These are phyloP conservation scores for Fusarium sp. DNA, from an alignment of 2,329 filamentous ascomycete species.

Conservation along the genomic window DNA sequence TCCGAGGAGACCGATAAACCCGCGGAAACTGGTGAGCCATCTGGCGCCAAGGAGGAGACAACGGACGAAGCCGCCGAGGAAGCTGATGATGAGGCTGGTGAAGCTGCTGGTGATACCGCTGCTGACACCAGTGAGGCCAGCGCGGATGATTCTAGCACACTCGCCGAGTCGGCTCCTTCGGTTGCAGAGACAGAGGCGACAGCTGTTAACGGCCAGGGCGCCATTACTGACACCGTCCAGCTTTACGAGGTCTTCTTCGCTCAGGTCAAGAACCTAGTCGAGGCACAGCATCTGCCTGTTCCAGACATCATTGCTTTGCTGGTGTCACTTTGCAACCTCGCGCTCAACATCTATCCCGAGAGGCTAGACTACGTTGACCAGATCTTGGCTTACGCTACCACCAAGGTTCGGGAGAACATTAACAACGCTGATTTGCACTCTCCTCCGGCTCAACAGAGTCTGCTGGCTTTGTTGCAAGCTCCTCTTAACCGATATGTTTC, in stretches of 20 bases:
- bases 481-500: slow-evolving; percentile 92
- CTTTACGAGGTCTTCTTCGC: slow-evolving; percentile 98
- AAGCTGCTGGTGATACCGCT: slow-evolving; percentile 36
- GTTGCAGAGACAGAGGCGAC: slow-evolving; percentile 65
- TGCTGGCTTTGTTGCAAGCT: slow-evolving; percentile 90
- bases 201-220: slow-evolving; percentile 63
- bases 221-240: slow-evolving; percentile 78
- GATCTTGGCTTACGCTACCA: slow-evolving; percentile 88
- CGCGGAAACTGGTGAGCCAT: slow-evolving; percentile 48
- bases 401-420: slow-evolving; percentile 89
- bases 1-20: slow-evolving; percentile 46
- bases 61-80: slow-evolving; percentile 6
- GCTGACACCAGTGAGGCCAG: slow-evolving; percentile 34
- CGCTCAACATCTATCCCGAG: slow-evolving; percentile 95
- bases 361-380: slow-evolving; percentile 96
- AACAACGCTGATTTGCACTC: slow-evolving; percentile 98
- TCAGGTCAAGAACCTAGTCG: slow-evolving; percentile 94
- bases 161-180: slow-evolving; percentile 56
- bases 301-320: slow-evolving; percentile 95
- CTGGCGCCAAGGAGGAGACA: slow-evolving; percentile 52
- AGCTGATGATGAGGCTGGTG: slow-evolving; percentile 38
- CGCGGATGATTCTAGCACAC: slow-evolving; percentile 52
- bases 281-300: slow-evolving; percentile 90
- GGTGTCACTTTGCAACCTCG: slow-evolving; percentile 94
- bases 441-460: slow-evolving; percentile 86